These are phyloP conservation scores for Sparassis latifolia DNA, from an alignment of 1,284 basidiomycete genomes.

Conservation along the genomic window DNA sequence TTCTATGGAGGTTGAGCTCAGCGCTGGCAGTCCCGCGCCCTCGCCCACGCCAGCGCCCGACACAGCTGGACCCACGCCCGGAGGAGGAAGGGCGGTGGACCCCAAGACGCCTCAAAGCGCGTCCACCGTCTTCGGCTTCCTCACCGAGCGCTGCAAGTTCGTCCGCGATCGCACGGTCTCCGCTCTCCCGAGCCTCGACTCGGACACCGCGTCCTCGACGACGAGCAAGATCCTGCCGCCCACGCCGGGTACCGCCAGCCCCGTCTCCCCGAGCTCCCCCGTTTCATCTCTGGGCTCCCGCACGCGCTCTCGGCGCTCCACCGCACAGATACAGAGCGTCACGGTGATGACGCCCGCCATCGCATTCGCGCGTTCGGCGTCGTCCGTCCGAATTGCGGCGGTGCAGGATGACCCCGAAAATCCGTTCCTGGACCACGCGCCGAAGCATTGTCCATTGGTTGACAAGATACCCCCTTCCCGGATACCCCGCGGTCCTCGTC, in stretches of 20 bases:
- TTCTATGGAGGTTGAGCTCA: conserved; percentile 68
- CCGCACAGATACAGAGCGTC: conserved; percentile 17
- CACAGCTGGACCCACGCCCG: no score
- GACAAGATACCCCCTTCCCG: conserved; percentile 5
- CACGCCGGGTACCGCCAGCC: conserved; percentile 4
- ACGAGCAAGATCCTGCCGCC: conserved; percentile 14
- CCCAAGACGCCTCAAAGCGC: conserved; percentile 54
- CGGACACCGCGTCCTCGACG: conserved; percentile 14
- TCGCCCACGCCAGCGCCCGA: no score
- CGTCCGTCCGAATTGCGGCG: conserved; percentile 8
- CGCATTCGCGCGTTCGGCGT: conserved; percentile 7
- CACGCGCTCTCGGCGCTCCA: no score
- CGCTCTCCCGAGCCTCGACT: conserved; percentile 6
- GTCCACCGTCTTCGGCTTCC: conserved; percentile 62
- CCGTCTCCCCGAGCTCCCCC: no score
- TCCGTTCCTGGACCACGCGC: no score
- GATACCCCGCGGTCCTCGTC: conserved; percentile 21
- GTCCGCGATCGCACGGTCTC: conserved; percentile 15
- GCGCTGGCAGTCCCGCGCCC: conserved; percentile 27
- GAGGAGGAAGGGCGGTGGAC: conserved; percentile 1
- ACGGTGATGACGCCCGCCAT: conserved; percentile 17
- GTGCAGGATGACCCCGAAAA: conserved; percentile 3
- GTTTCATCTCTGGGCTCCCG: no score
- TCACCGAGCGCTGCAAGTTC: conserved; percentile 35
- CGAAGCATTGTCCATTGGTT: no score